phyloP scores from a whole-genome alignment of 225 moss, liverwort and hornwort species.

The Rhytidiadelphus loreus region DNA sequence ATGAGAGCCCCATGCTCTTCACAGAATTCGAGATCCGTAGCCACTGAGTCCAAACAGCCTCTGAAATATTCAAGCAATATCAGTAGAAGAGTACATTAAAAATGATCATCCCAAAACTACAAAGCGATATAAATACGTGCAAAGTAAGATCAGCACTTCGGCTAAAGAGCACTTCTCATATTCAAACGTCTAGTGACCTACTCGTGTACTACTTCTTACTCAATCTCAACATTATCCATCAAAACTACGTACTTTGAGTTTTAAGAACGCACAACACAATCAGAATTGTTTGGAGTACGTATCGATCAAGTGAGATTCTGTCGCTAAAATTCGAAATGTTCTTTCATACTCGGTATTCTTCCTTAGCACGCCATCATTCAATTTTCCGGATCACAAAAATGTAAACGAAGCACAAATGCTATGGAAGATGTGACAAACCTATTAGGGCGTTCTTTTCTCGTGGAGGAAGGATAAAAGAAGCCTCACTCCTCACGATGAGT shows the following conservation, averaged over 20 bases:
- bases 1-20: too few species aligned
- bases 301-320: neutral
- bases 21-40: too few species aligned
- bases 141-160: neutral
- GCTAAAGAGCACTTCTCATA: neutral
- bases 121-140: neutral
- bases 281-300: neutral
- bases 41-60: neutral
- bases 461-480: neutral
- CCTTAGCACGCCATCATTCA: neutral
- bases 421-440: neutral
- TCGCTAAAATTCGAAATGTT: neutral
- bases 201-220: too few species aligned
- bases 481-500: neutral
- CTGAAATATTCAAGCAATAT: neutral
- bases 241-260: neutral
- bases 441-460: neutral
- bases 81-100: neutral
- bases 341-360: neutral
- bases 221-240: neutral
- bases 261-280: neutral
- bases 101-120: neutral
- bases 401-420: neutral
- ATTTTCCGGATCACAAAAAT: neutral
- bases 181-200: neutral